A percentile compares a stretch with the other conserved stretches of the same genome.
Evolutionary conservation across 2,329 filamentous ascomycete species (phyloP).

Genomic region (Trichoderma simmonsii): DNA sequence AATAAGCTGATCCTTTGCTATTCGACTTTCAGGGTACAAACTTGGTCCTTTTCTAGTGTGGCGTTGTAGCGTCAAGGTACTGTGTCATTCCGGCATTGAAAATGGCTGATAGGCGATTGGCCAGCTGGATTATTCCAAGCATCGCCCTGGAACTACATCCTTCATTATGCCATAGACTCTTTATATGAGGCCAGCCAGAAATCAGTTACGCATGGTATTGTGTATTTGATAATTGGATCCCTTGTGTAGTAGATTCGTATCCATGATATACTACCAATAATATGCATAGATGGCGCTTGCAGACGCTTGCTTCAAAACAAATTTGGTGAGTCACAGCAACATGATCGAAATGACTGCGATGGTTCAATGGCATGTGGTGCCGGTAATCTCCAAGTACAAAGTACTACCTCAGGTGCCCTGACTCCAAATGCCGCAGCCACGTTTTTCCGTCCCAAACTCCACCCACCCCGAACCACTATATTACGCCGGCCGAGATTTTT

Average conservation of each 20-base stretch:
- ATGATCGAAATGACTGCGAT: not conserved
- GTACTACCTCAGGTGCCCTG: not conserved
- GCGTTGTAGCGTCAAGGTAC: not conserved
- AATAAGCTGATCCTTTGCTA: not conserved
- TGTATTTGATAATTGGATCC: not conserved
- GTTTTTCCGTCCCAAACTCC: constrained; percentile 12
- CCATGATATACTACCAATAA: not conserved
- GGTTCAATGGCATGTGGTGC: not conserved
- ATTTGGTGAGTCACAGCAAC: not conserved
- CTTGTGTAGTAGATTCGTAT: not conserved
- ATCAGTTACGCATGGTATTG: not conserved
- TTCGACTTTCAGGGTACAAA: not conserved
- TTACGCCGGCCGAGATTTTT: not conserved
- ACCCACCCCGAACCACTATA: not conserved
- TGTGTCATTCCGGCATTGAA: not conserved
- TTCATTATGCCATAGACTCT: not conserved
- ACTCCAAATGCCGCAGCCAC: not conserved
- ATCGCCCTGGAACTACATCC: not conserved
- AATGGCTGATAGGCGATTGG: not conserved
- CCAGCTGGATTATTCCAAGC: not conserved
- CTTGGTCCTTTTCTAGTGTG: too few relatives aligned
- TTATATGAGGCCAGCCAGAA: not conserved
- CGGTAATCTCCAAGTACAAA: not conserved
- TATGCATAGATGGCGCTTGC: not conserved
- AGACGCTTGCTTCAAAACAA: not conserved